A percentile compares a stretch with the other conserved stretches of the same genome.
Evolutionary conservation across 1,284 basidiomycete species (phyloP).

Genomic region (Ceratobasidium sp.): DNA sequence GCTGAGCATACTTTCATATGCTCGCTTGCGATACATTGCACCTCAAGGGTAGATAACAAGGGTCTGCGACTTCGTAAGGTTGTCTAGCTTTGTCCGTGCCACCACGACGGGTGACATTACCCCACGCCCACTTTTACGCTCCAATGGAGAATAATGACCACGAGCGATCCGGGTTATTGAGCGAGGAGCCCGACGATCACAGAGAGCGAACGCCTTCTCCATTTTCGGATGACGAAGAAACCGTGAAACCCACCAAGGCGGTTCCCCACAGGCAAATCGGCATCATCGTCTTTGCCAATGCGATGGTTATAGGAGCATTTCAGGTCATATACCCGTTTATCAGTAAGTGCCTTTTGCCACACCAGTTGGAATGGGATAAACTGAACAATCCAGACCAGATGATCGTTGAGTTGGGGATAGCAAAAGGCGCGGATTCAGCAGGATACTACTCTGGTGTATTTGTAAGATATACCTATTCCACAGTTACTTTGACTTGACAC

Average conservation of each 20-base stretch:
- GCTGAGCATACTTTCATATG: not conserved
- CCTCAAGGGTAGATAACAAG: conserved; percentile 14
- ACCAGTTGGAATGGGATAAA: not conserved
- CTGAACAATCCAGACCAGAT: conserved; percentile 35
- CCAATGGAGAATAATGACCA: conserved; percentile 18
- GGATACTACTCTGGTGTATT: conserved; percentile 44
- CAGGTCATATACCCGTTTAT: conserved; percentile 42
- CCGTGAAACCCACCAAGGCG: not conserved
- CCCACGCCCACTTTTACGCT: not conserved
- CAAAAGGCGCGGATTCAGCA: conserved; percentile 34
- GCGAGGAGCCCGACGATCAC: conserved; percentile 19
- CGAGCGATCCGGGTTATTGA: conserved; percentile 24
- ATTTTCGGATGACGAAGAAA: not conserved
- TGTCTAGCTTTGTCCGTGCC: conserved; percentile 6
- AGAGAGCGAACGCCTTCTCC: not conserved
- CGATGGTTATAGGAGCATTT: conserved; percentile 26
- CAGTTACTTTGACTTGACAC: not conserved
- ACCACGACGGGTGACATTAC: not conserved
- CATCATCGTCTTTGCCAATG: conserved; percentile 26
- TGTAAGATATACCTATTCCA: conserved; percentile 3
- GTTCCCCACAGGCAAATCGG: conserved; percentile 12
- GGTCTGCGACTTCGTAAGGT: conserved; percentile 6
- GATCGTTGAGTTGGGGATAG: conserved; percentile 39
- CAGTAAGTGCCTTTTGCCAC: conserved; percentile 20
- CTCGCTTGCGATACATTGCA: not conserved